Conservation (phyloP, 306 rosid species). For the Lotus japonicus region DNA sequence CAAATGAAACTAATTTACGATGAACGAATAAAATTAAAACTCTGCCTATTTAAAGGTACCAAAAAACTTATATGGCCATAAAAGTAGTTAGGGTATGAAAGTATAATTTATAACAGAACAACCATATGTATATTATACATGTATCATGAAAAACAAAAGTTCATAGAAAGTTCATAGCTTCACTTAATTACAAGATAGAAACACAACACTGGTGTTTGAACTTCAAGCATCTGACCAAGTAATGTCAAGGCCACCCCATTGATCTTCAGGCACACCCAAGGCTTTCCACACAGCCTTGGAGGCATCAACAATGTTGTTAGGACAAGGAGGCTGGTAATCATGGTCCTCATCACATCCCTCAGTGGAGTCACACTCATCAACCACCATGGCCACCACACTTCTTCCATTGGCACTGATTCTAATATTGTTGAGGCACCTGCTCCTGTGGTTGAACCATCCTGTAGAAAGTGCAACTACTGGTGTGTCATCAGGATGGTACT, state of each 20-base stretch:
- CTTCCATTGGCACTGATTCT: constrained; percentile 31
- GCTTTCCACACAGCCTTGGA: constrained; percentile 33
- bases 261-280: background rate
- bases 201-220: too few species aligned
- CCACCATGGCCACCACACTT: constrained; percentile 44
- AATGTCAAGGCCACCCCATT: constrained; percentile 22
- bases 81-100: too few species aligned
- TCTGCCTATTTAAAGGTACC: too few species aligned
- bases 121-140: too few species aligned
- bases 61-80: too few species aligned
- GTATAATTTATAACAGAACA: too few species aligned
- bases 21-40: too few species aligned
- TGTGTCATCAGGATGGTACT: background rate
- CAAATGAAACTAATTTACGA: too few species aligned
- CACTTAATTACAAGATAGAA: too few species aligned
- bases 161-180: too few species aligned
- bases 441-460: constrained; percentile 32
- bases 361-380: constrained; percentile 49
- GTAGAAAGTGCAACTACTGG: constrained; percentile 40
- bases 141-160: too few species aligned
- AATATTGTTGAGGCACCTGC: constrained; percentile 35
- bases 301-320: constrained; percentile 42
- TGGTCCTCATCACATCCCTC: constrained; percentile 42
- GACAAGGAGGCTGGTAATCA: constrained; percentile 40
- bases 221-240: background rate